Conservation (phyloP, 306 rosid genomes). For the Cicer chorassanicum region DNA sequence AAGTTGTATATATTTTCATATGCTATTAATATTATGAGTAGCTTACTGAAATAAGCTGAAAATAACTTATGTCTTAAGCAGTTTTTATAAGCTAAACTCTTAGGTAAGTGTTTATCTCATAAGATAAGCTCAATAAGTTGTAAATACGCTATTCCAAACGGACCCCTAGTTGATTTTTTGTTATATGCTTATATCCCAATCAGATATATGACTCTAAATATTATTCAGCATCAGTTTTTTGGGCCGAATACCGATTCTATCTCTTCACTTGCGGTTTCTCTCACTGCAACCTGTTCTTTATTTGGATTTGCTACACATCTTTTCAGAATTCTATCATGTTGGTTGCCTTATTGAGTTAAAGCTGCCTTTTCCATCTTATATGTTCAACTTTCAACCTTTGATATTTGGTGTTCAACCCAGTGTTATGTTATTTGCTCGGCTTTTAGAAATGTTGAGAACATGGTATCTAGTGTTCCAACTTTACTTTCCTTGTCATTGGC, state of each 20-base stretch:
- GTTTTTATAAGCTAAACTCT: neutral
- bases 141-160: neutral
- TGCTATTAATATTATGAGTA: neutral
- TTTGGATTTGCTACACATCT: neutral
- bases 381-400: constrained; percentile 8
- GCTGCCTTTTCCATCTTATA: neutral
- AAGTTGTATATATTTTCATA: neutral
- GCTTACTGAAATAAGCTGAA: neutral
- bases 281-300: neutral
- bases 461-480: constrained; percentile 11
- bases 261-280: constrained; percentile 24
- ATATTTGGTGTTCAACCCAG: neutral
- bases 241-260: constrained; percentile 15
- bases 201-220: neutral
- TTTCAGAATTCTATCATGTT: neutral
- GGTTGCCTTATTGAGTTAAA: neutral
- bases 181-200: neutral
- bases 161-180: neutral
- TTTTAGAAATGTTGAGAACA: constrained; percentile 22
- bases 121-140: neutral
- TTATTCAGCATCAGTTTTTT: neutral
- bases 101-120: neutral
- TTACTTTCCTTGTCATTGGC: constrained; percentile 32
- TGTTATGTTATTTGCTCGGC: constrained; percentile 5
- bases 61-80: neutral